Base-by-base conservation (phyloP, 345 rosid genomes). In the Linum usitatissimum region DNA sequence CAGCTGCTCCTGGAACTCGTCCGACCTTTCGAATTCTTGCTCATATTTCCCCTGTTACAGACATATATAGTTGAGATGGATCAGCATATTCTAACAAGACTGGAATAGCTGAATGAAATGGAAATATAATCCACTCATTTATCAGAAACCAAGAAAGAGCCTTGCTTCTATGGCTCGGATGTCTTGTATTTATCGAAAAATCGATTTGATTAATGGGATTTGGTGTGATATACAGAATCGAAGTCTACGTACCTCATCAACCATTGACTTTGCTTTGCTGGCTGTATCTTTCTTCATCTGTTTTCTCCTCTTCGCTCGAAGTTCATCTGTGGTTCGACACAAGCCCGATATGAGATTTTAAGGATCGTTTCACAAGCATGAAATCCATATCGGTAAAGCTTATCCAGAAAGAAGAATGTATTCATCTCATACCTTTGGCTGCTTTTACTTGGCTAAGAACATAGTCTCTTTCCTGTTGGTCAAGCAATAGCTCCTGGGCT, bases 231-330 rank as follows among this genome's bases (percentile, higher is more conserved):
- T 18, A 40, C 28, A 23, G 28, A 23, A 23, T 28, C 6, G 0
- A 15, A 69, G 67, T 10, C 36, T 67, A 18, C 75, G 68, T 78
- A 90, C 99, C 96, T 90, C 99, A 60, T 90, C 96, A 60, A 94
- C 97, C 71, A 82, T 56, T 45, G 95, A 90, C 80, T 94, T 94
- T 55, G 88, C 71, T 69, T 94, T 94, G 51, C 90, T 81, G 70
- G 97, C 95, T 19, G 88, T 83, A 76, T 90, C 91, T 82, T 94
- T 94, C 88, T 86, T 94, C 77, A 94, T 77, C 72, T 83, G 97
- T 70, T 88, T 94, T 81, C 84, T 94, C 81, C 99, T 80, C 76
- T 87, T 94, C 67, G 84, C 80, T 69, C 70, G 77, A 83, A 94
- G 97, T 78, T 94, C 97, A 18, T 83, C 99, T 94, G 95, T 83